Evolutionary conservation across 2,329 filamentous ascomycete genomes (phyloP).

Genomic region (Nannizziopsis barbatae): DNA sequence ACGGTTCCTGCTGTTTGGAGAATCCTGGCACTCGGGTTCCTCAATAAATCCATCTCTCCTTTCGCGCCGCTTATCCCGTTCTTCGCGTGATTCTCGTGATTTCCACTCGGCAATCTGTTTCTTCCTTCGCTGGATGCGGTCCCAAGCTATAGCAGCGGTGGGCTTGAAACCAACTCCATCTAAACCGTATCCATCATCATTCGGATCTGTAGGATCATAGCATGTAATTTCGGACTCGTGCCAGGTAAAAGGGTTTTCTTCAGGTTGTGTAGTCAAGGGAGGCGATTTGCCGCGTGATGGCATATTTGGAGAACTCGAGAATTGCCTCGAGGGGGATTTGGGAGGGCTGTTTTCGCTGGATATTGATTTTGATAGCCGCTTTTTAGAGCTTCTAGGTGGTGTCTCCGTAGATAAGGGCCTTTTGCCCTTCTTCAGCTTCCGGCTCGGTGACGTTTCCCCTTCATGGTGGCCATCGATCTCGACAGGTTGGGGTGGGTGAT

Average conservation of each 20-base stretch:
- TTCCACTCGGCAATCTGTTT: slow-evolving; percentile 52
- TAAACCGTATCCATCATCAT: slow-evolving; percentile 52
- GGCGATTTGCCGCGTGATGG: slow-evolving; percentile 1
- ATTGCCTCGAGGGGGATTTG: background rate
- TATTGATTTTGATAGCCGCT: background rate
- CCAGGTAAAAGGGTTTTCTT: slow-evolving; percentile 39
- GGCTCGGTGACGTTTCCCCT: background rate
- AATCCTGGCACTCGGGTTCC: slow-evolving; percentile 19
- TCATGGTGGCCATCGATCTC: background rate
- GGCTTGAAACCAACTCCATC: slow-evolving; percentile 55
- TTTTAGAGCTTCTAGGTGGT: background rate
- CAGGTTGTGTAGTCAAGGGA: slow-evolving; percentile 11
- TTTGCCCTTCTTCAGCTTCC: background rate
- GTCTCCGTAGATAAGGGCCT: background rate
- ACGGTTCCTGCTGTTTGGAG: slow-evolving; percentile 22
- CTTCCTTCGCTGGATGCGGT: slow-evolving; percentile 44
- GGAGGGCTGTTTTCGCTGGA: background rate
- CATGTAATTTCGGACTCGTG: slow-evolving; percentile 53
- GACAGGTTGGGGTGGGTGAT: background rate
- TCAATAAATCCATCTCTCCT: slow-evolving; percentile 31
- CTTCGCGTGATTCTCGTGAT: slow-evolving; percentile 47
- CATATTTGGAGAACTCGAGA: background rate
- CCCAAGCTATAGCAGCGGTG: slow-evolving; percentile 48
- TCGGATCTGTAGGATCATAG: slow-evolving; percentile 45
- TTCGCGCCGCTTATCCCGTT: slow-evolving; percentile 46